Evolutionary conservation across 2,329 filamentous ascomycete species (phyloP), one percentile per base, ranked within the genome.

Genomic region (Plectosphaerella cucumerina): DNA sequence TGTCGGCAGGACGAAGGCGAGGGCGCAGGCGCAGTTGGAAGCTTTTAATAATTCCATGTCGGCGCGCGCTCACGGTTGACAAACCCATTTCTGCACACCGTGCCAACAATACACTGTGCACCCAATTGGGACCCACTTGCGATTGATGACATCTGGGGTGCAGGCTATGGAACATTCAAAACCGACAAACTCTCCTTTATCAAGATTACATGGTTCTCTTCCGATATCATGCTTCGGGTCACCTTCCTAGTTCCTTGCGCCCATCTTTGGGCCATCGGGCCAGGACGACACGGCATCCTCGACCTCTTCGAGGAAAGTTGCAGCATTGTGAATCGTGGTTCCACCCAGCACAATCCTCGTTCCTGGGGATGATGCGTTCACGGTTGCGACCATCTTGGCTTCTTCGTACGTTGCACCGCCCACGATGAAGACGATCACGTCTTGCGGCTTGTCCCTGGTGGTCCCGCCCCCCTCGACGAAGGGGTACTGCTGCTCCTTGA

Each of bases 341-440:
- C 91, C 92, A 10, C 91, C 92, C 6, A 99, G 73, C 11, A 97
- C 91, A 4, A 99, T 86, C 50, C 94, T 82, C 10, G 97, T 80
- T 1, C 94, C 94, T 0, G 92, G 92, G 11, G 89, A 89, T 51
- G 87, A 90, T 17, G 91, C 91, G 70, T 99, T 99, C 53, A 99
- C 85, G 59, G 92, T 85, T n/a, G 94, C 90, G 37, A 97, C 84
- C 78, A 90, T 91, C 73, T 96, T 97, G 6, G 94, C 92, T 69
- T 99, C 94, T 68, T 99, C 94, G 63, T 97, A 99, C 0, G 94
- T 99, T 17, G 87, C 85, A 3, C 94, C 94, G 6, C 94, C 94
- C 21, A 97, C 78, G 63, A 99, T 92, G 65, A 99, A 99, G 8
- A 99, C 82, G 42, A 99, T 82, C 39, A 99, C 88, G 65, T 99